Evolutionary conservation across 345 rosid genomes (phyloP).

Genomic region (Eucalyptus brandiana): DNA sequence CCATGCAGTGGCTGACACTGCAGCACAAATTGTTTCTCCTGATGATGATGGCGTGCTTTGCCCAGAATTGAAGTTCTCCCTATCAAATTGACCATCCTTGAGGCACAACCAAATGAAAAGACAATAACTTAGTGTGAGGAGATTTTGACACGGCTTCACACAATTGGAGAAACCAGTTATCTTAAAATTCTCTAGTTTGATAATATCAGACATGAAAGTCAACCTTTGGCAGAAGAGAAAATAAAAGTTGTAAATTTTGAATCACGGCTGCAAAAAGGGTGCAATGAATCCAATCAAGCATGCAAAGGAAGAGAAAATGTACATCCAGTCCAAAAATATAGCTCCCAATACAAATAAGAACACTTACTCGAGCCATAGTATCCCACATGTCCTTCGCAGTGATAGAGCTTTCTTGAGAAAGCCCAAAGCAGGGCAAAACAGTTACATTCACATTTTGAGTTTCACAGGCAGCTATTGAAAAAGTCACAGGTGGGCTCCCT

Average conservation of each 20-base stretch:
- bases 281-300: background rate
- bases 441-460: constrained; percentile 93
- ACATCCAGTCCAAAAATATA: background rate
- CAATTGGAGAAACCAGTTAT: background rate
- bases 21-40: constrained; percentile 92
- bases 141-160: background rate
- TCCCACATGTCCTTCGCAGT: constrained; percentile 89
- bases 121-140: background rate
- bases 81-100: constrained; percentile 65
- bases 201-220: background rate
- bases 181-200: background rate
- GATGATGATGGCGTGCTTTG: constrained; percentile 60
- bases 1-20: constrained; percentile 97
- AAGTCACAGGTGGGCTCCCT: constrained; percentile 90
- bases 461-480: constrained; percentile 92
- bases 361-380: constrained; percentile 57
- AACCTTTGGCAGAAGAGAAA: background rate
- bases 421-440: constrained; percentile 84
- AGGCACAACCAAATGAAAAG: background rate
- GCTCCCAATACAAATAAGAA: background rate
- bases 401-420: constrained; percentile 55
- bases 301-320: background rate
- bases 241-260: background rate
- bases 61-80: constrained; percentile 52
- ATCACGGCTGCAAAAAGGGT: background rate